Base-by-base conservation (phyloP, 192 early-diverging fungal genomes). In the Mortierella alpina region DNA sequence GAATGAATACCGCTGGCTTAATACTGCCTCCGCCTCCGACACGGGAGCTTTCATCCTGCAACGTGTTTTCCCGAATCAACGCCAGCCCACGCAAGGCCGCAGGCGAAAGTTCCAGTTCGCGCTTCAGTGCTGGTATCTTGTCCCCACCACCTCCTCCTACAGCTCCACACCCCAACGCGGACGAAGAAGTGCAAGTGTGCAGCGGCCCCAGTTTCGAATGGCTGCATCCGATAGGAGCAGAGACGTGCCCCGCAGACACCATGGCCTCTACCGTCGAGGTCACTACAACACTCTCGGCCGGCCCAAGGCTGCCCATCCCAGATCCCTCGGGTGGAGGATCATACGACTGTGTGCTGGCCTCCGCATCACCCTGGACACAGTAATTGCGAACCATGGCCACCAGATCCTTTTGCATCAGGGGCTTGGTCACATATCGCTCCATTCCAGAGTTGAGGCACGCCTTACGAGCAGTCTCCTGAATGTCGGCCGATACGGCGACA, bases 401-500 rank as follows among this genome's bases (percentile, higher is more conserved):
- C 7, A 87, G 61, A 46, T 87, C 82, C 59, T 85, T 83, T 31
- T 82, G 73, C 69, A 85, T 87, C 69, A 87, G 59, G 0, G 86
- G 86, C 22, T 87, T 87, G 6, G 86, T 87, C 13, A 86, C 72
- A 67, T 88, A 86, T 4, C 83, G 78, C 48, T 88, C 85, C 87
- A 88, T 88, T 5, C 84, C 84, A 3, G 85, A 84, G 42, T 86
- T 66, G 44, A 85, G 63, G 31, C 85, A 88, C 7, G 83, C 72
- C 40, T 72, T 83, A 5, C 80, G 73, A 0, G 86, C 84, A 5
- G 84, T 81, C 39, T 73, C 70, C 72, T 85, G 84, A 58, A 87
- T 82, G 54, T 87, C 86, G 2, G 86, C 86, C 20, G 84, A 84
- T 31, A 86, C 73, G 0, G 85, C 85, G 22, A 86, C 83, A 39